Conservation (phyloP, 1,139 yeast genomes). For the Spathaspora jeffriesii region DNA sequence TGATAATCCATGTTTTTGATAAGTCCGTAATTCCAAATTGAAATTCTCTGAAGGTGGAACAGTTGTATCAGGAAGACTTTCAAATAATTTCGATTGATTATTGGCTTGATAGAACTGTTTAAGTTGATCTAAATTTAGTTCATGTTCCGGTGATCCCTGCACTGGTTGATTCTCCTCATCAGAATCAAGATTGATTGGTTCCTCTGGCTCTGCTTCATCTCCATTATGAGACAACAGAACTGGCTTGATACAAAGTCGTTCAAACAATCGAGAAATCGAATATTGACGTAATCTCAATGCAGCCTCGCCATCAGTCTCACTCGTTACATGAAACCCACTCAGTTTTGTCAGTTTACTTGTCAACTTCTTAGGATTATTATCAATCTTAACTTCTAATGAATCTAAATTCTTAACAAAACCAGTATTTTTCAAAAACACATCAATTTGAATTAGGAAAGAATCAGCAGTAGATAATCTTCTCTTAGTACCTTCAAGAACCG, state of each 20-base stretch:
- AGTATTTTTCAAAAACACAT: constrained; percentile 54
- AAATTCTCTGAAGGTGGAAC: constrained; percentile 59
- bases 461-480: constrained; percentile 72
- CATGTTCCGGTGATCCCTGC: constrained; percentile 25
- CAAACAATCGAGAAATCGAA: constrained; percentile 60
- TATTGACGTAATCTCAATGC: constrained; percentile 53
- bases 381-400: constrained; percentile 9
- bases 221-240: constrained; percentile 15
- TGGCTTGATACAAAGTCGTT: constrained; percentile 35
- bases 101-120: constrained; percentile 73
- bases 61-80: constrained; percentile 60
- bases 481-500: constrained; percentile 59
- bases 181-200: constrained; percentile 8
- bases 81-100: constrained; percentile 50
- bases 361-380: not conserved
- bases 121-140: constrained; percentile 69
- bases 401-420: constrained; percentile 41
- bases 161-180: constrained; percentile 11
- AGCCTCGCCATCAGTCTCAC: constrained; percentile 59
- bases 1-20: constrained; percentile 78
- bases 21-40: constrained; percentile 57
- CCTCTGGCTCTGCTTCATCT: constrained; percentile 7
- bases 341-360: constrained; percentile 9
- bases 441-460: constrained; percentile 61
- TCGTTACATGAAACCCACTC: constrained; percentile 22